Evolutionary conservation across 345 rosid species (phyloP).

Genomic region (Populus euphratica): DNA sequence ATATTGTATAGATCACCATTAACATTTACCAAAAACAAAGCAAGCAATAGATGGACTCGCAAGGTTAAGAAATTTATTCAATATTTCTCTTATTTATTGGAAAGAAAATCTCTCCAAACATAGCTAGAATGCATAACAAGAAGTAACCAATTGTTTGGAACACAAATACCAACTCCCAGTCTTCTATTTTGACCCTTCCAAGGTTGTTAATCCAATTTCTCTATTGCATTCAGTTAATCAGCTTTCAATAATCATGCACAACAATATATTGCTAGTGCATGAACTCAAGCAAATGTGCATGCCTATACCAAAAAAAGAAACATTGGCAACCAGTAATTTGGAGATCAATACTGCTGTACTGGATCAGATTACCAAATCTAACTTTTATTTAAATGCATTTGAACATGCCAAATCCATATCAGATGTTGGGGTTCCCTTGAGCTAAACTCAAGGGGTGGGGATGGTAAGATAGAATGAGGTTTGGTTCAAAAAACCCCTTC

Average conservation of each 20-base stretch:
- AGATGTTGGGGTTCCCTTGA: too few species aligned
- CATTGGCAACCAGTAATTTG: neutral
- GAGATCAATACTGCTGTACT: neutral
- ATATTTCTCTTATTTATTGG: neutral
- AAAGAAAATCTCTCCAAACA: neutral
- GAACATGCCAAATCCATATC: too few species aligned
- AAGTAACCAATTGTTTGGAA: neutral
- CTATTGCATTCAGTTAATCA: neutral
- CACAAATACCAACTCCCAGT: neutral
- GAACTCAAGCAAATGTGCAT: neutral
- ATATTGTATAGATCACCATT: too few species aligned
- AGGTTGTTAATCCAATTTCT: neutral
- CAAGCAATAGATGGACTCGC: neutral
- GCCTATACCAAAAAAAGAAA: neutral
- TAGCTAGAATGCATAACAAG: too few species aligned
- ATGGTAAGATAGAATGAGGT: too few species aligned
- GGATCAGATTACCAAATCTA: too few species aligned
- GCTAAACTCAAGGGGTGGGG: too few species aligned
- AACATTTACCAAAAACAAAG: neutral
- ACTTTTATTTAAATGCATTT: too few species aligned
- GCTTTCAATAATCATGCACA: neutral
- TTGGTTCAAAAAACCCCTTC: too few species aligned
- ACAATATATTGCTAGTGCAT: neutral
- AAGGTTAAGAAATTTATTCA: neutral
- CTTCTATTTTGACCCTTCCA: neutral